Base-by-base conservation (phyloP, 345 rosid genomes). In the Conringia planisiliqua region DNA sequence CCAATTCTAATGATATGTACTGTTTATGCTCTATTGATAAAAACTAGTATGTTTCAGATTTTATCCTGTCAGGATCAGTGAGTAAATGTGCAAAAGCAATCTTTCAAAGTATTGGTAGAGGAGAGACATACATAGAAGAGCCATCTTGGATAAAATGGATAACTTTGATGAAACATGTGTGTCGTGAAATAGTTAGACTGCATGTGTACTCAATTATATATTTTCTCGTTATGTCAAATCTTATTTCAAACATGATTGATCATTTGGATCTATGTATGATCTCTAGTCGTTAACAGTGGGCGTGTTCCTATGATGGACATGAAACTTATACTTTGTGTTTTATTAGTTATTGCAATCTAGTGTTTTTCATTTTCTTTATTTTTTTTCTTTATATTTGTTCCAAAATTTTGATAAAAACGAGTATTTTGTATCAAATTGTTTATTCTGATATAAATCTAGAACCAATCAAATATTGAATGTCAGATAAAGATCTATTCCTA, bases 101-200 rank as follows among this genome's bases (percentile, higher is more conserved):
- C 3, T 33, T 66, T 20, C 5, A 66, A 4, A 59, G 71, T 12
- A 16, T 66, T 20, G 20, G 44, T 35, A 20, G 71, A 20, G 58
- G 71, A 12, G 58, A 66, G 24, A 5, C 44, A 22, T 33, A 12
- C 18, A 50, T 66, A 35, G 58, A 32, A 18, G 71, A 50, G 38
- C 71, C 71, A 20, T 17, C 13, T 6, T 66, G 59, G 71, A 3
- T 66, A 2, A 35, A 50, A 18, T 33, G 43, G 17, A 11, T 50
- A 0, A 33, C 6, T 8, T 20, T 48, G 5, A 20, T 66, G 32
- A 66, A 50, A 12, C 20, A 26, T 6, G 1, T 33, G 32, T 66
- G 71, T 27, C 71, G 47, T 50, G 71, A 66, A 48, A 8, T 66
- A 20, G 26, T 50, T 30, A n/a, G n/a, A n/a, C n/a, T n/a, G 17